Conservation (phyloP, 2,329 filamentous ascomycete genomes). For the Fusarium euwallaceae region DNA sequence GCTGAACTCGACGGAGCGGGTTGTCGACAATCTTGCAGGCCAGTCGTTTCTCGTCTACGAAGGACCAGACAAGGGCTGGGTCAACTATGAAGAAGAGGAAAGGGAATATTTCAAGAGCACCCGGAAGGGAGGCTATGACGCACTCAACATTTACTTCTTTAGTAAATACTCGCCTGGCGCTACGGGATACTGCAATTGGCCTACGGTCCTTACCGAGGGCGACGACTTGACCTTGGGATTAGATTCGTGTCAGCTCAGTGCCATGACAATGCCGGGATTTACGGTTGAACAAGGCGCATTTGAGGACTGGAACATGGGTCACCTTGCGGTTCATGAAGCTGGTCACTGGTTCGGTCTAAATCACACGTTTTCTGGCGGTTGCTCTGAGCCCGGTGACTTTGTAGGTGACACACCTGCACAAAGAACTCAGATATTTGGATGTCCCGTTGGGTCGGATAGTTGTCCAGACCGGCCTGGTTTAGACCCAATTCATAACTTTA, state of each 20-base stretch:
- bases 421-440: slow-evolving; percentile 36
- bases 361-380: slow-evolving; percentile 56
- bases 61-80: slow-evolving; percentile 37
- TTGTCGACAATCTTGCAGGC: slow-evolving; percentile 41
- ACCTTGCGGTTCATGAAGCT: slow-evolving; percentile 51
- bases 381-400: slow-evolving; percentile 50
- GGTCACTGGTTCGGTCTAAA: slow-evolving; percentile 57
- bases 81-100: slow-evolving; percentile 52
- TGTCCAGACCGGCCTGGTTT: slow-evolving; percentile 31
- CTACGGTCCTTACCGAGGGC: slow-evolving; percentile 6
- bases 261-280: slow-evolving; percentile 25
- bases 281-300: slow-evolving; percentile 35
- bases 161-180: slow-evolving; percentile 23
- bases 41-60: slow-evolving; percentile 41
- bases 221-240: slow-evolving; percentile 45
- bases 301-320: slow-evolving; percentile 22
- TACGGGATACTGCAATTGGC: slow-evolving; percentile 24
- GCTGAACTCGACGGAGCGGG: slow-evolving; percentile 42
- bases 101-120: slow-evolving; percentile 44
- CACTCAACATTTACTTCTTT: slow-evolving; percentile 48
- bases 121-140: slow-evolving; percentile 56
- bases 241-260: slow-evolving; percentile 53
- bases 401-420: slow-evolving; percentile 56
- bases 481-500: slow-evolving; percentile 49
- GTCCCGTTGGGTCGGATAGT: slow-evolving; percentile 46